phyloP scores from a whole-genome alignment of 768 basidiomycete species.

The Cystobasidium onofrii region DNA sequence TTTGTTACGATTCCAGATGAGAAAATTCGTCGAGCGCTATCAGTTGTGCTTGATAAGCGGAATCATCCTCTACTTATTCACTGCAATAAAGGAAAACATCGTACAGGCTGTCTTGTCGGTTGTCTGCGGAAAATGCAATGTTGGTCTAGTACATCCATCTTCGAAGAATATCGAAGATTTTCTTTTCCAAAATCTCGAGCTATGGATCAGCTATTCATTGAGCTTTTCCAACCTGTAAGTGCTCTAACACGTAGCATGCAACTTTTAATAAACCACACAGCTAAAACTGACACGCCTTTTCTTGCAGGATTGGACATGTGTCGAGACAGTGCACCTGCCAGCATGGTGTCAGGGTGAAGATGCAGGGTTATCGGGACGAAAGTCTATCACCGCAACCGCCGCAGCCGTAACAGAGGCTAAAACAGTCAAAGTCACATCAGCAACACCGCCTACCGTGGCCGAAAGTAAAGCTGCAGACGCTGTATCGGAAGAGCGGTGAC shows the following conservation, averaged over 20 bases:
- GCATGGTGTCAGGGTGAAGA: slow-evolving; percentile 26
- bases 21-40: slow-evolving; percentile 46
- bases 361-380: not conserved
- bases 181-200: slow-evolving; percentile 46
- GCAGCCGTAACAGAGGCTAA: not conserved
- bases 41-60: slow-evolving; percentile 45
- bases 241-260: too few species aligned
- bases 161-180: slow-evolving; percentile 46
- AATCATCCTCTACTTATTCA: slow-evolving; percentile 48
- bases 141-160: slow-evolving; percentile 43
- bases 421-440: not conserved
- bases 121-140: slow-evolving; percentile 46
- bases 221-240: slow-evolving; percentile 44
- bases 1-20: slow-evolving; percentile 44
- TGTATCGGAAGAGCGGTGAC: not conserved
- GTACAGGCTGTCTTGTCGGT: slow-evolving; percentile 49
- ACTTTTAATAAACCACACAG: too few species aligned
- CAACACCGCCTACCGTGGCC: not conserved
- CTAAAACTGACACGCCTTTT: not conserved
- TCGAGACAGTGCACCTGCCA: not conserved
- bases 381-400: not conserved
- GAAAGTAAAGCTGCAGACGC: not conserved
- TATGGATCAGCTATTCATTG: slow-evolving; percentile 48
- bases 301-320: slow-evolving; percentile 15
- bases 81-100: slow-evolving; percentile 51